These are phyloP conservation scores for Daldinia concentrica DNA, from an alignment of 495 filamentous ascomycete species.

Conservation along the genomic window DNA sequence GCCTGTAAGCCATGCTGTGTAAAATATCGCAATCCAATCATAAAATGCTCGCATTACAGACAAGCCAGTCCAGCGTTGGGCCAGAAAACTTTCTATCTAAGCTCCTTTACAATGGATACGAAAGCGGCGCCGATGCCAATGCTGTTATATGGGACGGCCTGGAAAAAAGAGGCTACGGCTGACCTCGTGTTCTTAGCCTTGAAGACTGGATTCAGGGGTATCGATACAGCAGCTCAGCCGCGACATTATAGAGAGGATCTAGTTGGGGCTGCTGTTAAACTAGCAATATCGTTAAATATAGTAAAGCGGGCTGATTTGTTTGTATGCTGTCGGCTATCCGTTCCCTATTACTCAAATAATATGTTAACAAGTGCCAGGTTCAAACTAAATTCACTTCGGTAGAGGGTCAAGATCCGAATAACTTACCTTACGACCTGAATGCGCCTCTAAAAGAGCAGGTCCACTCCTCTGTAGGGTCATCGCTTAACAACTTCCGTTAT, in stretches of 20 bases:
- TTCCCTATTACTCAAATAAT: not conserved
- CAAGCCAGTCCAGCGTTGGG: not conserved
- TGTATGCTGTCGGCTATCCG: slow-evolving; percentile 51
- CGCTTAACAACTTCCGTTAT: slow-evolving; percentile 69
- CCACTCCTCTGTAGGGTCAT: slow-evolving; percentile 69
- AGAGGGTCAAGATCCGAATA: slow-evolving; percentile 65
- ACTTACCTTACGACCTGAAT: slow-evolving; percentile 68
- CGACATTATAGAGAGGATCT: slow-evolving; percentile 79
- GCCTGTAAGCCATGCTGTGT: not conserved
- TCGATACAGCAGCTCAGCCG: slow-evolving; percentile 84
- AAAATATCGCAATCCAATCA: slow-evolving; percentile 1
- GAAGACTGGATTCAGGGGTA: slow-evolving; percentile 72
- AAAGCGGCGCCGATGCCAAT: slow-evolving; percentile 56
- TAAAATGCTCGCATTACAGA: not conserved
- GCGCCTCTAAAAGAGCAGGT: slow-evolving; percentile 67
- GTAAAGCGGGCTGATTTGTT: slow-evolving; percentile 69
- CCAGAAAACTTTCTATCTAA: not conserved
- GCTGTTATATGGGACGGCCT: slow-evolving; percentile 86
- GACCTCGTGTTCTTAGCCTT: slow-evolving; percentile 75
- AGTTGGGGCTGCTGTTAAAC: slow-evolving; percentile 71
- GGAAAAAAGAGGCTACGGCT: slow-evolving; percentile 78
- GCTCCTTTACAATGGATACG: slow-evolving; percentile 16
- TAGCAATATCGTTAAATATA: slow-evolving; percentile 65
- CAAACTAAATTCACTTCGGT: slow-evolving; percentile 84
- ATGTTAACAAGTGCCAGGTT: slow-evolving; percentile 58